phyloP scores from a whole-genome alignment of 805 yeast genomes.

The Yamadazyma tumulicola region DNA sequence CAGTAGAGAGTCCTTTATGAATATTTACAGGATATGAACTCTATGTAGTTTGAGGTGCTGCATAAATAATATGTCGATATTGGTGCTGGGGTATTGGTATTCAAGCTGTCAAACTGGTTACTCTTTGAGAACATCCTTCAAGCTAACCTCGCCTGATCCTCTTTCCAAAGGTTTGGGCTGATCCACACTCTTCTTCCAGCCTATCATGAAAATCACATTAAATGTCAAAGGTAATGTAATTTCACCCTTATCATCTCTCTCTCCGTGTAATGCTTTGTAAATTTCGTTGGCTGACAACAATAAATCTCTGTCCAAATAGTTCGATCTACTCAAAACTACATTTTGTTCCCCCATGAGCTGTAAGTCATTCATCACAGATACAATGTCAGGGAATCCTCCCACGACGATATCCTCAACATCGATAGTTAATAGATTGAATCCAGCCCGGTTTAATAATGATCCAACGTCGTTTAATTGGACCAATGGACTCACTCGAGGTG shows the following conservation, averaged over 20 bases:
- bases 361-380: slow-evolving; percentile 64
- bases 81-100: background rate
- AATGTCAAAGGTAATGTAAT: slow-evolving; percentile 73
- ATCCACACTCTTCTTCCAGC: slow-evolving; percentile 73
- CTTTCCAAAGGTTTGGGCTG: slow-evolving; percentile 73
- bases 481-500: slow-evolving; percentile 79
- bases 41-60: no score
- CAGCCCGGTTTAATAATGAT: slow-evolving; percentile 65
- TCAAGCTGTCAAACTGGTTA: background rate
- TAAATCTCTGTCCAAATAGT: slow-evolving; percentile 50
- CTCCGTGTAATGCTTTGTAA: slow-evolving; percentile 69
- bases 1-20: no score
- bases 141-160: slow-evolving; percentile 65
- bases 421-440: slow-evolving; percentile 75
- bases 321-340: slow-evolving; percentile 52
- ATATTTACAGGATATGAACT: no score
- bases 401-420: slow-evolving; percentile 83
- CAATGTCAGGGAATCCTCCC: slow-evolving; percentile 67
- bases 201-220: slow-evolving; percentile 77
- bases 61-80: no score
- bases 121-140: slow-evolving; percentile 54
- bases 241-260: slow-evolving; percentile 42
- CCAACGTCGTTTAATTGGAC: slow-evolving; percentile 79
- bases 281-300: slow-evolving; percentile 74
- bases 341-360: slow-evolving; percentile 85